Evolutionary conservation across 306 rosid genomes (phyloP), one percentile per base, ranked within the genome.

Genomic region (Spatholobus suberectus): DNA sequence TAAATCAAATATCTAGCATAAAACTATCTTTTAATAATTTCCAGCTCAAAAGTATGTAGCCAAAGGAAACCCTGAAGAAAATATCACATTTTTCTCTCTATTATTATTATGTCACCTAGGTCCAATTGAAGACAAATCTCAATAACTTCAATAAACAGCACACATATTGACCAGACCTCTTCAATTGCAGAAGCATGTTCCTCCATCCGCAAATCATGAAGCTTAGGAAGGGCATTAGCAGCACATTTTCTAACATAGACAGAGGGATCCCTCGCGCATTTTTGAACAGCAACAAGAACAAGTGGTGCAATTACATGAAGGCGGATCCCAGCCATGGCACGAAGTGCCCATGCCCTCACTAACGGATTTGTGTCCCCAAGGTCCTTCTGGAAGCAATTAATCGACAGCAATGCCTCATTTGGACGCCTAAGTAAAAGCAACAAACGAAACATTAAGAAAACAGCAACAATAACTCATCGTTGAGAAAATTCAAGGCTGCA

Each of bases 271-370:
- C 99, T 88, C 1, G 99, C 97, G 89, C 98, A 92, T 82, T 92
- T 96, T 43, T 93, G 88, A 75, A 88, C 94, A 1, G 98, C 99
- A 76, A 91, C 98, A 65, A 96, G 81, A 86, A 92, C 99, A 82
- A 96, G 90, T 24, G 98, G 91, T 10, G 98, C 94, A 87, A 96
- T 92, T 78, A 76, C 98, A 78, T 91, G 97, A 11, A 96, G 93
- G 73, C 98, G 91, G 27, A 96, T 96, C 69, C 99, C 99, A 0
- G 99, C 98, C 98, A 96, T 91, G 55, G 99, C 90, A 54, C 98
- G 94, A 70, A 94, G 86, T 24, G 99, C 99, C 97, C 98, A 96
- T 3, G 97, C 99, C 88, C 99, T 92, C 75, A 96, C 98, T 72
- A 94, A 85, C 0, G 99, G 94, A 54, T 90, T 96, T 10, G 91